A percentile compares a stretch with the other conserved stretches of the same genome.
phyloP scores from a whole-genome alignment of 2,329 filamentous ascomycete genomes.

The Fusarium sp. region DNA sequence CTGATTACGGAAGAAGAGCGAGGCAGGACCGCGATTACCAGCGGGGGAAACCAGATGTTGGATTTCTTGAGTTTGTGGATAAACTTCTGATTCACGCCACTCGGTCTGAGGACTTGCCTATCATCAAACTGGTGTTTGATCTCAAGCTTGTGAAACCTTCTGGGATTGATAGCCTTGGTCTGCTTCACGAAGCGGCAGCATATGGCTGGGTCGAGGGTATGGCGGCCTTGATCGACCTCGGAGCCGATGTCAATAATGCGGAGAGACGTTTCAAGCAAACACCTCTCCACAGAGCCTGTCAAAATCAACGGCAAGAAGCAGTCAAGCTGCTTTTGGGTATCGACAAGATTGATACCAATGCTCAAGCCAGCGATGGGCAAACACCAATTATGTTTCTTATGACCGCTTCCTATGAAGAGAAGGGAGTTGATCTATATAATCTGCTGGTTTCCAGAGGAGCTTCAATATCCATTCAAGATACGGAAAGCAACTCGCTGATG shows the following conservation, averaged over 20 bases:
- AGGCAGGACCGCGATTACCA: background rate
- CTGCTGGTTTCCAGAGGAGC: background rate
- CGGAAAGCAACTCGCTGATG: background rate
- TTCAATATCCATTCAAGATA: background rate
- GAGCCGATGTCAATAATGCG: background rate
- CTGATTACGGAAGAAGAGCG: background rate
- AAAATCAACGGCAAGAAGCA: background rate
- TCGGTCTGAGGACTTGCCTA: background rate
- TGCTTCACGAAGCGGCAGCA: background rate
- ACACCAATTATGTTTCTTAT: background rate
- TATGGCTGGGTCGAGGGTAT: background rate
- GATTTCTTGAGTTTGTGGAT: background rate
- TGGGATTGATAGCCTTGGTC: background rate
- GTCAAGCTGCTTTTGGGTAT: background rate
- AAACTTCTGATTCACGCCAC: background rate
- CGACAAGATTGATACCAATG: background rate
- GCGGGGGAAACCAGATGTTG: background rate
- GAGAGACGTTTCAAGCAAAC: fast-evolving
- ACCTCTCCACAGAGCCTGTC: background rate
- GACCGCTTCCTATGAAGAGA: background rate
- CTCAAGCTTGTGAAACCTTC: background rate
- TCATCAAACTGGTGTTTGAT: background rate
- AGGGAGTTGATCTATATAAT: background rate
- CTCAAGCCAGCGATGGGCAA: background rate
- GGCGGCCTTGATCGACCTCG: background rate